A percentile compares a stretch with the other conserved stretches of the same genome.
Conservation (phyloP, 805 yeast genomes). For the Ogataea zsoltii region DNA sequence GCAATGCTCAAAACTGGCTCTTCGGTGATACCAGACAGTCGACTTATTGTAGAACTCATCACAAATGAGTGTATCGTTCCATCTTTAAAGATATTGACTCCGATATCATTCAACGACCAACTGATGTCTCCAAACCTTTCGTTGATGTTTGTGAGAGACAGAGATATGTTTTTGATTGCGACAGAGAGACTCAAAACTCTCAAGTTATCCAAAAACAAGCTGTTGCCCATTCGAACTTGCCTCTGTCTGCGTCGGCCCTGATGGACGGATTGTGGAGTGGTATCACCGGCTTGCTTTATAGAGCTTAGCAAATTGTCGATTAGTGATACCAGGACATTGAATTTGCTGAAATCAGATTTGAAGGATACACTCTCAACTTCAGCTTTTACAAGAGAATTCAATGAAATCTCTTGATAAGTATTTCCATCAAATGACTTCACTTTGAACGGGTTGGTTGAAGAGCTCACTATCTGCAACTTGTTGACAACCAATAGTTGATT, state of each 20-base stretch:
- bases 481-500: constrained; percentile 26
- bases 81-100: constrained; percentile 20
- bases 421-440: constrained; percentile 29
- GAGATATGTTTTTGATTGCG: constrained; percentile 14
- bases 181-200: constrained; percentile 18
- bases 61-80: constrained; percentile 14
- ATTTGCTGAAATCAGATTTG: constrained; percentile 27
- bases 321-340: constrained; percentile 26
- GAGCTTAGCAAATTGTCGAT: constrained; percentile 1
- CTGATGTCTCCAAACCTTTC: constrained; percentile 36
- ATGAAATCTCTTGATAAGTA: constrained; percentile 30
- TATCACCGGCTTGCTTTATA: neutral
- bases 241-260: constrained; percentile 11
- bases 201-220: constrained; percentile 23
- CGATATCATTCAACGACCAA: constrained; percentile 19
- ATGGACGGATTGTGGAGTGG: neutral
- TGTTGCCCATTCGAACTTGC: constrained; percentile 27
- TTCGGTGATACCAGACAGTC: constrained; percentile 6
- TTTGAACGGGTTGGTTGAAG: constrained; percentile 2
- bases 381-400: constrained; percentile 16
- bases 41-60: constrained; percentile 11
- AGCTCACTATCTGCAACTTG: constrained; percentile 19
- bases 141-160: constrained; percentile 23
- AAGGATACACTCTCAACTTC: constrained; percentile 31
- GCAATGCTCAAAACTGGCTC: constrained; percentile 38